Evolutionary conservation across 139 green algal species (phyloP), one percentile per base, ranked within the genome.

Genomic region (Raphidocelis subcapitata): DNA sequence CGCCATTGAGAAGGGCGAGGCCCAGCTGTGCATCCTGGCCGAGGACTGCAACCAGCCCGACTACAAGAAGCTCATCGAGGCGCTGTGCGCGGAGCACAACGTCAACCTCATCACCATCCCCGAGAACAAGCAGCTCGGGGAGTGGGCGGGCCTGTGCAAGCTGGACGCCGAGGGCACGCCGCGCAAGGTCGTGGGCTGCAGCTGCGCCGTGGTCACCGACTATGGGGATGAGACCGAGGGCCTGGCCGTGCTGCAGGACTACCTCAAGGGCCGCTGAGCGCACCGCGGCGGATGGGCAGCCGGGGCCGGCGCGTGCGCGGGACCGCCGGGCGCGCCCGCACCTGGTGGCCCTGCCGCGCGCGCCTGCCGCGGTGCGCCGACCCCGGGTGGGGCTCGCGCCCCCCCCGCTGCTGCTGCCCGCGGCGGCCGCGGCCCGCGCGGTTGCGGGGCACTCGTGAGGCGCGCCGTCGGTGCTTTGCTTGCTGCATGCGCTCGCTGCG

Each of bases 31-130:
- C 84, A 89, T 99, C 67, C 86, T 99, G 46, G 95, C 96, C 32
- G 88, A 99, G 80, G 93, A 99, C 91, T 99, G 95, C 92, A 94
- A 99, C 89, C 91, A 99, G 86, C 89, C 94, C 66, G 95, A 99
- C 86, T 99, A 98, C 91, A 97, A 94, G 83, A 99, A 99, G 92
- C 93, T 99, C 55, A 95, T 99, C 29, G 90, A 98, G 90, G 96
- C 92, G 0, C 92, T 99, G 64, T 99, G 96, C 87, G 83, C 90
- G 47, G 96, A 99, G 93, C 89, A 98, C 76, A 92, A 92, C 74
- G 94, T 99, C 16, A 92, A 92, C 90, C 86, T 99, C 60, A 94
- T 99, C 74, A 90, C 85, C 36, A 44, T 44, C 60, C 90, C 91
- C n/a, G 86, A 92, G 60, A 91, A 91, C 75, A 95, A 97, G 93